Conservation (phyloP, 1,284 basidiomycete genomes). For the Mycena sp. region DNA sequence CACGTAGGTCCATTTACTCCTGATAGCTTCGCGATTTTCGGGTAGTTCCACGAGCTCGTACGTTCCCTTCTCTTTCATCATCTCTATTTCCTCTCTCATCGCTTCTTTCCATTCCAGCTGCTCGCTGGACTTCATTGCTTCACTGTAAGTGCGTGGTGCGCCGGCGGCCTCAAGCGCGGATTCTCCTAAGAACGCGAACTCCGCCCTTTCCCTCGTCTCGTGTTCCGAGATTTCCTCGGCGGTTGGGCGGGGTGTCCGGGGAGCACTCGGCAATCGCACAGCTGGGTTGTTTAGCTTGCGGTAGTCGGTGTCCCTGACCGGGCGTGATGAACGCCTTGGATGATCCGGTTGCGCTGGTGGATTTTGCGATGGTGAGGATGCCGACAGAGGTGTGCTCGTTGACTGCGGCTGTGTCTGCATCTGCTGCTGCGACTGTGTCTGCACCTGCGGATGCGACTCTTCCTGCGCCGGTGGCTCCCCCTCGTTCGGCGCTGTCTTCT, state of each 20-base stretch:
- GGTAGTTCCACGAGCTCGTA: slow-evolving; percentile 37
- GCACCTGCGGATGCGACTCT: slow-evolving; percentile 1
- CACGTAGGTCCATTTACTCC: slow-evolving; percentile 40
- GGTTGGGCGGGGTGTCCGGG: background rate
- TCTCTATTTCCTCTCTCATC: slow-evolving; percentile 41
- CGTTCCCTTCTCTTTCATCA: slow-evolving; percentile 36
- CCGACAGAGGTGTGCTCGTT: background rate
- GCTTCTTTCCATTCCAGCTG: slow-evolving; percentile 41
- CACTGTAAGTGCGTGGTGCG: slow-evolving; percentile 3
- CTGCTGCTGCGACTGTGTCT: background rate
- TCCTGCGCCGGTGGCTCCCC: slow-evolving; percentile 9
- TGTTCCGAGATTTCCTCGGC: background rate
- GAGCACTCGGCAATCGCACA: background rate
- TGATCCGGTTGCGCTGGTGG: background rate
- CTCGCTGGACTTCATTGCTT: slow-evolving; percentile 4
- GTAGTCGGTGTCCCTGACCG: slow-evolving; percentile 1
- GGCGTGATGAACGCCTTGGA: slow-evolving; percentile 4
- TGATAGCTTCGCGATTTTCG: slow-evolving; percentile 30
- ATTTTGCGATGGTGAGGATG: background rate
- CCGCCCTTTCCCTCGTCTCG: background rate
- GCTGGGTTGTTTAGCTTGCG: slow-evolving; percentile 18
- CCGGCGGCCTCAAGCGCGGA: background rate
- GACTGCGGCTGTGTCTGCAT: slow-evolving; percentile 10
- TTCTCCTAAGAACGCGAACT: background rate
- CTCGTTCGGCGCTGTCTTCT: background rate